phyloP scores from a whole-genome alignment of 2,329 filamentous ascomycete species.

The Penicillium sp. region DNA sequence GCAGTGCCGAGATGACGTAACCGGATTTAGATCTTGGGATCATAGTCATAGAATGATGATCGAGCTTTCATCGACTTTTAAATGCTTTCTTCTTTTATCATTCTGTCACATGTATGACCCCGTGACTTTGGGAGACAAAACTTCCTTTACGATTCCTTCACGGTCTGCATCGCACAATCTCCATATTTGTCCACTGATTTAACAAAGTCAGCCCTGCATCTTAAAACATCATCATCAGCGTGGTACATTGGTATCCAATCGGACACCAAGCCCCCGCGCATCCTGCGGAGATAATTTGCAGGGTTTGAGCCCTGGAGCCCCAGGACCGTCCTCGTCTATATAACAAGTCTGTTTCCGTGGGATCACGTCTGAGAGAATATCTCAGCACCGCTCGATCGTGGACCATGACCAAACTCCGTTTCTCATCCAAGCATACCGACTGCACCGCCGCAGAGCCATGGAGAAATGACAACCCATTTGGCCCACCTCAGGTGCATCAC shows the following conservation, averaged over 20 bases:
- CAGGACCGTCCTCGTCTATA: conserved; percentile 2
- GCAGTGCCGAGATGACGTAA: conserved; percentile 18
- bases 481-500: conserved; percentile 26
- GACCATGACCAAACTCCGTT: conserved; percentile 7
- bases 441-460: conserved; percentile 28
- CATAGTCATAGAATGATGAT: neutral
- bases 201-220: neutral
- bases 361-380: neutral
- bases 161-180: neutral
- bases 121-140: neutral
- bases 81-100: neutral
- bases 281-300: conserved; percentile 15
- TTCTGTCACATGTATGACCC: neutral
- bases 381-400: neutral
- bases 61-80: neutral
- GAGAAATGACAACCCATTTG: conserved; percentile 32
- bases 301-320: neutral
- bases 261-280: conserved; percentile 2
- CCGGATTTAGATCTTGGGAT: neutral
- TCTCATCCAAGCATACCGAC: conserved; percentile 22
- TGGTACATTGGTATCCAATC: conserved; percentile 8
- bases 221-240: neutral
- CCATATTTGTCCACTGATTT: neutral
- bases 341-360: neutral
- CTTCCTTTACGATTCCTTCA: too few relatives aligned